Evolutionary conservation across 345 rosid genomes (phyloP).

Genomic region (Linum lewisii): DNA sequence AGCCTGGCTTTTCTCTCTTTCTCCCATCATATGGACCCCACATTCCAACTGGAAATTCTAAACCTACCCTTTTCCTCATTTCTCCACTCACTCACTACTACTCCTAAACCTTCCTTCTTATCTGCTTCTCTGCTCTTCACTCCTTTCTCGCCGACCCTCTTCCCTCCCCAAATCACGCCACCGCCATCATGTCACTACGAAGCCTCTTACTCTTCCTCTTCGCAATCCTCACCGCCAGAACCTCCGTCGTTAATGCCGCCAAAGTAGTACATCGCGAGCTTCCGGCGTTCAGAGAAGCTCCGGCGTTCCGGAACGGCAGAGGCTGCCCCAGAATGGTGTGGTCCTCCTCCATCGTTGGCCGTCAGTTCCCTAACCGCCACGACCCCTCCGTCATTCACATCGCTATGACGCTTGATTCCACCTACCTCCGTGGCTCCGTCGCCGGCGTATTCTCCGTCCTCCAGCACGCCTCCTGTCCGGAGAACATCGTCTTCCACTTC

Average conservation of each 20-base stretch:
- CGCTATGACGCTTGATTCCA: conserved; percentile 76
- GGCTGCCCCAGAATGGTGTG: conserved; percentile 39
- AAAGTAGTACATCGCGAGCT: conserved; percentile 10
- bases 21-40: not conserved
- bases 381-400: conserved; percentile 48
- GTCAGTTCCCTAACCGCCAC: conserved; percentile 5
- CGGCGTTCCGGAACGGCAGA: conserved; percentile 63
- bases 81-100: no score
- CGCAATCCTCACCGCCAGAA: conserved; percentile 10
- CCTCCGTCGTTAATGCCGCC: not conserved
- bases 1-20: conserved; percentile 26
- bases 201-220: not conserved
- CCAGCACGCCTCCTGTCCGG: conserved; percentile 76
- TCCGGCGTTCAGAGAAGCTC: conserved; percentile 51
- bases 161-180: conserved; percentile 3
- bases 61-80: not conserved
- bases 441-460: conserved; percentile 81
- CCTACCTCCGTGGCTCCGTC: conserved; percentile 83
- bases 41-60: not conserved
- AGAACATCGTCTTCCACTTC: conserved; percentile 82
- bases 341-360: not conserved
- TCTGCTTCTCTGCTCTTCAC: not conserved
- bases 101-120: no score
- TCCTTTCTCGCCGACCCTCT: not conserved
- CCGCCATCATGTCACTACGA: not conserved